These are phyloP conservation scores for Arctium minus DNA, from an alignment of 129 eudicot genomes.

Conservation along the genomic window DNA sequence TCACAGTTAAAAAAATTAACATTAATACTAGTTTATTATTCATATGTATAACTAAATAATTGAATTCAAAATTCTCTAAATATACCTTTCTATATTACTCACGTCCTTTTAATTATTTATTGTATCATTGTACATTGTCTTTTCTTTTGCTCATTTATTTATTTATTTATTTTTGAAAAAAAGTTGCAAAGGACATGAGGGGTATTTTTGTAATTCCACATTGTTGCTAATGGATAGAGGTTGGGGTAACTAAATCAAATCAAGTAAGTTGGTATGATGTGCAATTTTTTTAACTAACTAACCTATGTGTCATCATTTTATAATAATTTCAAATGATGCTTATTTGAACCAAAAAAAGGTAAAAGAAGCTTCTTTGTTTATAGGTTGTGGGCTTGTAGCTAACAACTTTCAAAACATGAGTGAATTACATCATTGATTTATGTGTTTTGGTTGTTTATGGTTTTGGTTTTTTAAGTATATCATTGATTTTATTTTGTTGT, in stretches of 20 bases:
- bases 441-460: not conserved
- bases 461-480: too few species aligned
- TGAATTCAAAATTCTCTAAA: not conserved
- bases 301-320: conserved; percentile 21
- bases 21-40: too few species aligned
- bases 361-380: conserved; percentile 6
- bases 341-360: conserved; percentile 3
- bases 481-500: not conserved
- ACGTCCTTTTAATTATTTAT: not conserved
- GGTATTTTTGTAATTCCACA: not conserved
- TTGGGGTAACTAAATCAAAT: conserved; percentile 24
- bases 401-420: not conserved
- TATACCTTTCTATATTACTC: not conserved
- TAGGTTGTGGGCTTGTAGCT: not conserved
- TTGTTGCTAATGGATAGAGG: not conserved
- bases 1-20: too few species aligned
- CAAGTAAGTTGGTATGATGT: conserved; percentile 18
- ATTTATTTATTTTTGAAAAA: too few species aligned
- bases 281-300: conserved; percentile 15
- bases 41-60: not conserved
- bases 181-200: not conserved
- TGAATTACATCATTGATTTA: not conserved
- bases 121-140: not conserved
- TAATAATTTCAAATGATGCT: conserved; percentile 10
- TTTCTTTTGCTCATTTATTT: not conserved